Evolutionary conservation across 2,329 filamentous ascomycete species (phyloP).

Genomic region (Bipolaris cookei): DNA sequence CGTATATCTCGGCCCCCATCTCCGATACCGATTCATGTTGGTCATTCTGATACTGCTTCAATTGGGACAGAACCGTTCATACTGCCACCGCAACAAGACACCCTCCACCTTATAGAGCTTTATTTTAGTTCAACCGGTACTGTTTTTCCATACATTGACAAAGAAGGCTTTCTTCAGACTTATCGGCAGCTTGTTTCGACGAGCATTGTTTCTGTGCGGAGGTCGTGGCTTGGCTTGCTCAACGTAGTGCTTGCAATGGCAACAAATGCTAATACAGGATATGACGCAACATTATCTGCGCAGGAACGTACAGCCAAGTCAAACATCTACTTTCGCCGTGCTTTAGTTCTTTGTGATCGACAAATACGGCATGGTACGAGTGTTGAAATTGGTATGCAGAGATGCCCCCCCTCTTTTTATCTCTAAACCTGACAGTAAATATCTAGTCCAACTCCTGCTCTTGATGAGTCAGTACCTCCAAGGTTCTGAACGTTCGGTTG

Average conservation of each 20-base stretch:
- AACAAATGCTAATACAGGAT: constrained; percentile 40
- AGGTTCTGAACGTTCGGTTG: constrained; percentile 60
- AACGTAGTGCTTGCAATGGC: constrained; percentile 61
- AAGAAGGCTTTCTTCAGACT: constrained; percentile 44
- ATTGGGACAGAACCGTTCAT: constrained; percentile 34
- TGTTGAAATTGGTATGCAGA: constrained; percentile 52
- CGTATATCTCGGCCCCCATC: constrained; percentile 28
- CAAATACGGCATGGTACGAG: constrained; percentile 53
- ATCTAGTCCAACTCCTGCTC: constrained; percentile 35
- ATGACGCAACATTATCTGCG: constrained; percentile 37
- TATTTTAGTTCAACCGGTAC: constrained; percentile 51
- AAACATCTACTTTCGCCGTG: constrained; percentile 56
- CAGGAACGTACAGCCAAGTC: constrained; percentile 51
- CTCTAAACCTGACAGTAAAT: not conserved
- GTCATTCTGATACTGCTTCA: constrained; percentile 10
- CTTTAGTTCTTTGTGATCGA: constrained; percentile 53
- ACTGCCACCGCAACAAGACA: constrained; percentile 42
- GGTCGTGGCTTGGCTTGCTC: constrained; percentile 59
- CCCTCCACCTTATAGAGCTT: constrained; percentile 39
- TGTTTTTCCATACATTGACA: constrained; percentile 52
- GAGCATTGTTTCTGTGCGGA: constrained; percentile 48
- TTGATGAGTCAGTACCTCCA: constrained; percentile 61
- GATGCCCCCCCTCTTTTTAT: not conserved
- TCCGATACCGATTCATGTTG: constrained; percentile 10
- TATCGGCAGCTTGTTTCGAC: constrained; percentile 43